phyloP scores from a whole-genome alignment of 179 eudicot genomes.

The Heliamphora pulchella region DNA sequence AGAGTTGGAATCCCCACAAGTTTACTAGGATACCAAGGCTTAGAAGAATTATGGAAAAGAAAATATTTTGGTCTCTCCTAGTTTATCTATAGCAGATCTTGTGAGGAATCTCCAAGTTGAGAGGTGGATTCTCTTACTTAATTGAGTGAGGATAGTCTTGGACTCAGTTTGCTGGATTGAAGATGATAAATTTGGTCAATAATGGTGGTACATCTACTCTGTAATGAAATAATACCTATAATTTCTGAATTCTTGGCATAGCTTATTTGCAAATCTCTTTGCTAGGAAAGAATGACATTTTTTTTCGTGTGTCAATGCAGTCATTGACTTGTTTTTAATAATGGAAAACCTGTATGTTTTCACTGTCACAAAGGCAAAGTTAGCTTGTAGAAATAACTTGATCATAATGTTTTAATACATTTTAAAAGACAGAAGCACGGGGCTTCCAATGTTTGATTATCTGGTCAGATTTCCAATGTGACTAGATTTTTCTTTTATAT shows the following conservation, averaged over 20 bases:
- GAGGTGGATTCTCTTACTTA: constrained; percentile 5
- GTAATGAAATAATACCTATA: background rate
- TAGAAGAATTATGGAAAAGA: background rate
- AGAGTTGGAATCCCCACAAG: background rate
- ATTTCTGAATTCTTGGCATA: background rate
- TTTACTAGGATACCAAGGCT: constrained; percentile 1
- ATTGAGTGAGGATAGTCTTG: constrained; percentile 3
- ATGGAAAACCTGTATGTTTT: background rate
- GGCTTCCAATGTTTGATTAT: constrained; percentile 3
- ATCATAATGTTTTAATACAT: constrained; percentile 8
- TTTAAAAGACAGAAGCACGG: background rate
- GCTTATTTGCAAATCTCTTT: background rate
- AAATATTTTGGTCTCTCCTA: background rate
- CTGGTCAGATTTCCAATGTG: constrained; percentile 7
- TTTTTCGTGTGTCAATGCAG: background rate
- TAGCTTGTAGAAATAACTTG: constrained; percentile 9
- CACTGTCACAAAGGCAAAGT: background rate
- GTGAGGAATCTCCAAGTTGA: background rate
- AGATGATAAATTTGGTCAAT: background rate
- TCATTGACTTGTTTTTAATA: background rate
- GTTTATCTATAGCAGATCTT: background rate
- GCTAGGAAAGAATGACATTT: background rate
- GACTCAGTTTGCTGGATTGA: background rate
- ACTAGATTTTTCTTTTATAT: constrained; percentile 16
- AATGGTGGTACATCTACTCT: background rate